Evolutionary conservation across 345 rosid genomes (phyloP), one percentile per base, ranked within the genome.

Genomic region (Linum tenue): DNA sequence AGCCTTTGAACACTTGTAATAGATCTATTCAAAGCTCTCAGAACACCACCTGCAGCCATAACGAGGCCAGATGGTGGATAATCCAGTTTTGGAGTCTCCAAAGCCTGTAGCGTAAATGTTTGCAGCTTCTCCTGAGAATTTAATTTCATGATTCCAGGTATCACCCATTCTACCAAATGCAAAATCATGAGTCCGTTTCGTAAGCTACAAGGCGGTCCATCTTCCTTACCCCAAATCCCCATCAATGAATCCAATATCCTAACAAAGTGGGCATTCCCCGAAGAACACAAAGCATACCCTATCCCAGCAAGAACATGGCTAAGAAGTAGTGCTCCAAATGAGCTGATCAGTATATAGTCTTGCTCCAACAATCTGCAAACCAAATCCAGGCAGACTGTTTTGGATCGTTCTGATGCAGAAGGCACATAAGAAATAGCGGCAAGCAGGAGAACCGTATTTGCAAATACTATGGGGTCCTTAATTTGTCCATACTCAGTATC

Each of bases 101-200:
- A 75, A 72, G 62, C 64, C 67, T 71, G 79, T 7, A 70, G 64
- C 1, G 73, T 16, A 69, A 88, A 79, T 43, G 68, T 68, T 60
- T 69, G 73, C 67, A 88, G 75, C 77, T 83, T 84, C 51, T 71
- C 78, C 0, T 73, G 55, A 69, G 82, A 68, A 61, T 17, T 71
- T 63, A 82, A 76, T 66, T 78, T 80, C 75, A 86, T 70, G 63
- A 77, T 80, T 73, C 89, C 81, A 56, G 85, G 85, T 31, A 86
- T 69, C 66, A 85, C 78, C 98, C 98, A 86, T 68, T 90, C 99
- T 43, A 87, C 68, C 82, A 83, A 78, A 81, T 90, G 96, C 77
- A 94, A 73, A 77, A 90, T 74, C 89, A 88, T 84, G 63, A 90
- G 79, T 39, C 95, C 99, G 64, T 78, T 63, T 63, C 81, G 68